A percentile compares a stretch with the other conserved stretches of the same genome.
Conservation (phyloP, 129 eudicot species). For the Flaveria brownii region DNA sequence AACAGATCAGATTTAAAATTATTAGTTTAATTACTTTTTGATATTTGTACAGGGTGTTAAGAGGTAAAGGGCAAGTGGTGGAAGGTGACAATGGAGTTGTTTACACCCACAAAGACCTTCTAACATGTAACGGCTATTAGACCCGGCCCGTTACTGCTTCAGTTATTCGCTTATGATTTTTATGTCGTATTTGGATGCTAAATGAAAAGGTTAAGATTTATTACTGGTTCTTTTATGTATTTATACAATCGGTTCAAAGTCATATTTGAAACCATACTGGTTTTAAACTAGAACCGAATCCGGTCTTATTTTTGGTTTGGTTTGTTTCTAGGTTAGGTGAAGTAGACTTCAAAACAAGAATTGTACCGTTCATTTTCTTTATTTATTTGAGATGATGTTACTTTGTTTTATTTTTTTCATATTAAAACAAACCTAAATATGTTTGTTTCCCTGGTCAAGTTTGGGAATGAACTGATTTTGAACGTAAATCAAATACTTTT, state of each 20-base stretch:
- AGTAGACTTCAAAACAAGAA: background rate
- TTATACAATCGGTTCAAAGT: constrained; percentile 1
- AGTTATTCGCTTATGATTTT: background rate
- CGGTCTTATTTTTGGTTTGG: background rate
- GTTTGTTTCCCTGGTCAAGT: background rate
- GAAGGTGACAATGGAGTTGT: constrained; percentile 67
- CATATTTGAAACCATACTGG: background rate
- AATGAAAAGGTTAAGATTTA: background rate
- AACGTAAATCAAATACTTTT: background rate
- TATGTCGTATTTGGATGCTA: background rate
- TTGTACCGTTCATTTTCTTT: background rate
- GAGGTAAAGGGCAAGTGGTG: constrained; percentile 88
- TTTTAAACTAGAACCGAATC: background rate
- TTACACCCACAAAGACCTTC: constrained; percentile 74
- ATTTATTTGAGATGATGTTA: background rate
- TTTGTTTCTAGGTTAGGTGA: background rate
- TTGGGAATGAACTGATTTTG: background rate
- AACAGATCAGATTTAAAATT: background rate
- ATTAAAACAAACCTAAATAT: background rate
- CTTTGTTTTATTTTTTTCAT: background rate
- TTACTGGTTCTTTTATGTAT: background rate
- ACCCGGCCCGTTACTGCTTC: background rate
- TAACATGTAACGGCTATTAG: constrained; percentile 20
- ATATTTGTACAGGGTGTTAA: constrained; percentile 53
- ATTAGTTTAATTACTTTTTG: background rate